Evolutionary conservation across 441 rosid species (phyloP).

Genomic region (Mallotus repandus): DNA sequence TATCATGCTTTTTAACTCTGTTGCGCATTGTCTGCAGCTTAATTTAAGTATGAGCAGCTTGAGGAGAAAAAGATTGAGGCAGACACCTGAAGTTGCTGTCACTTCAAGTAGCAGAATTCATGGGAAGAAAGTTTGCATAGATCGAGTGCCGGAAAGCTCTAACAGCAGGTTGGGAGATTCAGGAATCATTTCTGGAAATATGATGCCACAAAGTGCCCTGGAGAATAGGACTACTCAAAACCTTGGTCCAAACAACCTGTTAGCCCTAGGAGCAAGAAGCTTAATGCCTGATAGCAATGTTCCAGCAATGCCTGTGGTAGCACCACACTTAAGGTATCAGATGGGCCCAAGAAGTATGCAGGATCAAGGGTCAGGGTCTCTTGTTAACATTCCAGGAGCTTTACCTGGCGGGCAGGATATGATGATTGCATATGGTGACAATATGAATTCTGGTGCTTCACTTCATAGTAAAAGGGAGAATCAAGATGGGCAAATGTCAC

Average conservation of each 20-base stretch:
- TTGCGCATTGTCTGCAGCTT: slow-evolving; percentile 54
- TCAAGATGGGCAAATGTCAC: slow-evolving; percentile 68
- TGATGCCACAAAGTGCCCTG: slow-evolving; percentile 51
- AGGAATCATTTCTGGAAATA: slow-evolving; percentile 47
- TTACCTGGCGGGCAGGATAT: slow-evolving; percentile 68
- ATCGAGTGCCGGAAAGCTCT: slow-evolving; percentile 68
- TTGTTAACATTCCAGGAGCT: slow-evolving; percentile 47
- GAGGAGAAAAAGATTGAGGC: slow-evolving; percentile 72
- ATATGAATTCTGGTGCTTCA: slow-evolving; percentile 46
- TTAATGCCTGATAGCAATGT: slow-evolving; percentile 51
- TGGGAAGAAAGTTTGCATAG: slow-evolving; percentile 80
- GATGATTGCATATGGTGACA: slow-evolving; percentile 57
- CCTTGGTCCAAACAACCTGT: slow-evolving; percentile 45
- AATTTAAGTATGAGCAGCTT: slow-evolving; percentile 56
- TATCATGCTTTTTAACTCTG: slow-evolving; percentile 25
- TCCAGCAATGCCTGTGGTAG: slow-evolving; percentile 47
- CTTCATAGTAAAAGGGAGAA: slow-evolving; percentile 69
- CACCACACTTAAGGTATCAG: slow-evolving; percentile 60
- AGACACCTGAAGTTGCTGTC: slow-evolving; percentile 61
- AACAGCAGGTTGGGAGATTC: slow-evolving; percentile 48
- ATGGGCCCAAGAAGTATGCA: slow-evolving; percentile 56
- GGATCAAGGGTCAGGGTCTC: slow-evolving; percentile 59
- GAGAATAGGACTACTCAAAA: slow-evolving; percentile 59
- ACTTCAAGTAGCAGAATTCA: slow-evolving; percentile 58
- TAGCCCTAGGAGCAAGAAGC: slow-evolving; percentile 51